phyloP scores from a whole-genome alignment of 352 stramenopile species.

The Phytophthora citricola region DNA sequence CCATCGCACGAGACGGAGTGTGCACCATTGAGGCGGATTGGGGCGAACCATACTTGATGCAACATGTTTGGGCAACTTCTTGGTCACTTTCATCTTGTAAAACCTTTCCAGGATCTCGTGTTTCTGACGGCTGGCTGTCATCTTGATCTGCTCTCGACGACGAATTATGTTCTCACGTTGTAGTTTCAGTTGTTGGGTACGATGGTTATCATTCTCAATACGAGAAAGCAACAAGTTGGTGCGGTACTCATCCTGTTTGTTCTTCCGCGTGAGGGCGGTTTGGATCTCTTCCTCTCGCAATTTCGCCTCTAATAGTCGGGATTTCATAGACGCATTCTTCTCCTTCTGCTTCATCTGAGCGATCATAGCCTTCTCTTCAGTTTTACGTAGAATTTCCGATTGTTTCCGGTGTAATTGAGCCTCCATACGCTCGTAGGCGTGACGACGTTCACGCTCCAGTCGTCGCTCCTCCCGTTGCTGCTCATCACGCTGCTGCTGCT shows the following conservation, averaged over 20 bases:
- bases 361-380: conserved; percentile 58
- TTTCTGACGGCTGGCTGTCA: conserved; percentile 63
- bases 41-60: conserved; percentile 35
- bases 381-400: conserved; percentile 45
- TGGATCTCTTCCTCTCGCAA: conserved; percentile 85
- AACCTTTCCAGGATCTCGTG: conserved; percentile 82
- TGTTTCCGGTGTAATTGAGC: conserved; percentile 57
- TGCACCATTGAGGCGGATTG: conserved; percentile 41
- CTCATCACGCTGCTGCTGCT: conserved; percentile 51
- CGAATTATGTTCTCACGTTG: conserved; percentile 64
- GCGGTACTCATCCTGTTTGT: conserved; percentile 74
- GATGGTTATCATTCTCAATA: conserved; percentile 71
- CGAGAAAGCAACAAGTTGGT: conserved; percentile 59
- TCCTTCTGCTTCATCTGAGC: conserved; percentile 61
- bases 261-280: conserved; percentile 54
- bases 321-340: conserved; percentile 56
- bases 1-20: too few species aligned
- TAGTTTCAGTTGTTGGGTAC: conserved; percentile 56
- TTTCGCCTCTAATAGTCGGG: conserved; percentile 71
- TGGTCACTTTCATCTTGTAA: conserved; percentile 86
- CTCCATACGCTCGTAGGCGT: conserved; percentile 72
- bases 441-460: conserved; percentile 57
- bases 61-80: conserved; percentile 75
- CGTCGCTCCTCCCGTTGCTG: conserved; percentile 60
- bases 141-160: conserved; percentile 73